These are phyloP conservation scores for Linum trigynum DNA, from an alignment of 345 rosid species.

Conservation along the genomic window DNA sequence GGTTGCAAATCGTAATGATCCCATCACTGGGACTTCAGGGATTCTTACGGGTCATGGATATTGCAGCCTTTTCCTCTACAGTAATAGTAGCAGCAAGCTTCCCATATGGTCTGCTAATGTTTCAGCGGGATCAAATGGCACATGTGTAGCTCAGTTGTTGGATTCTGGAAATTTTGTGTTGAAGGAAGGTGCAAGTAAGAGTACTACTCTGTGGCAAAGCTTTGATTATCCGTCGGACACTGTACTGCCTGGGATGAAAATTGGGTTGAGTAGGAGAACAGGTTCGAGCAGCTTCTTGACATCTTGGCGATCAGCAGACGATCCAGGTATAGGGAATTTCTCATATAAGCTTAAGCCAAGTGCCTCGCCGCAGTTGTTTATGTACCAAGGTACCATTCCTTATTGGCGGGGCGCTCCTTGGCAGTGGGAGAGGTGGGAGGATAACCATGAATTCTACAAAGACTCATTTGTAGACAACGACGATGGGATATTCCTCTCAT, in stretches of 20 bases:
- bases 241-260: background rate
- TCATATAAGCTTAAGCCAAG: background rate
- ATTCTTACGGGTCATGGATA: background rate
- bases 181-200: background rate
- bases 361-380: background rate
- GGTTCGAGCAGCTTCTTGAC: background rate
- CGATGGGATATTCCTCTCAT: background rate
- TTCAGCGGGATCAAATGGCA: background rate
- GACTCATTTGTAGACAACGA: background rate
- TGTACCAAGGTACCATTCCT: background rate
- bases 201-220: background rate
- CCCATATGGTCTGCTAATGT: constrained; percentile 19
- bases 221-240: background rate
- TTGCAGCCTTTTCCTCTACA: constrained; percentile 17
- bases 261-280: background rate
- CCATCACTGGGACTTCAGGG: constrained; percentile 15
- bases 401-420: background rate
- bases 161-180: constrained; percentile 17
- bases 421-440: background rate
- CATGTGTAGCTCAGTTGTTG: constrained; percentile 4
- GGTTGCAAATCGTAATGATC: constrained; percentile 22
- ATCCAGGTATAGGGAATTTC: background rate
- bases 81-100: background rate
- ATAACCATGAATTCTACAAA: background rate
- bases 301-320: background rate